Conservation (phyloP, 371 early-diverging fungal genomes). For the Apophysomyces trapeziformis region DNA sequence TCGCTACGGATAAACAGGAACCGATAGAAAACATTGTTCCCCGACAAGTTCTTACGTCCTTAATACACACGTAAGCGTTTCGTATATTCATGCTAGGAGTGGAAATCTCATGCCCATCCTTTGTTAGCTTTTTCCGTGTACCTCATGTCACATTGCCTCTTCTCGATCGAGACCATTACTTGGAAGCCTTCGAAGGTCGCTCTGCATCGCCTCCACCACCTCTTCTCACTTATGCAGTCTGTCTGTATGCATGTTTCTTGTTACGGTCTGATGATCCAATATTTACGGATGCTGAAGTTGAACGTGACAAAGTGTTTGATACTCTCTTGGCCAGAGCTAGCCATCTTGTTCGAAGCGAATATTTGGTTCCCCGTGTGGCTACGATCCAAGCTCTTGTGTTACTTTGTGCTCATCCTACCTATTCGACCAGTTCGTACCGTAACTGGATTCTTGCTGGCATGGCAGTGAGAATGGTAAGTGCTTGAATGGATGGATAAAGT, state of each 20-base stretch:
- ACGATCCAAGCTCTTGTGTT: constrained; percentile 41
- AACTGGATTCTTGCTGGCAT: constrained; percentile 43
- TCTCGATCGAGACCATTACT: constrained; percentile 26
- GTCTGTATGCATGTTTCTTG: constrained; percentile 31
- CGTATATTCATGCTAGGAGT: not conserved
- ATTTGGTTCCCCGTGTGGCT: constrained; percentile 33
- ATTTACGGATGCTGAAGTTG: constrained; percentile 19
- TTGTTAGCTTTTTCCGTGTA: constrained; percentile 21
- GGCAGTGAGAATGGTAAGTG: constrained; percentile 48
- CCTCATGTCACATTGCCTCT: constrained; percentile 29
- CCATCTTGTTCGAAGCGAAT: constrained; percentile 27
- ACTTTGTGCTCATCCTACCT: constrained; percentile 35
- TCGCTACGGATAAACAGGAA: constrained; percentile 25
- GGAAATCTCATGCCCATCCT: not conserved
- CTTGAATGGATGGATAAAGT: not conserved
- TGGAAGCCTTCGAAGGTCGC: constrained; percentile 29
- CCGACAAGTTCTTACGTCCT: constrained; percentile 18
- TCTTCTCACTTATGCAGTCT: constrained; percentile 38
- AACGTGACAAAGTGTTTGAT: constrained; percentile 31
- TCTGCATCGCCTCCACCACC: constrained; percentile 27
- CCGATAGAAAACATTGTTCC: constrained; percentile 23
- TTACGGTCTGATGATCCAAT: constrained; percentile 23
- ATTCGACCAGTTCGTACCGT: constrained; percentile 25
- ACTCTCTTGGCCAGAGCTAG: constrained; percentile 26
- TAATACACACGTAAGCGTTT: constrained; percentile 22